Evolutionary conservation across 2,329 filamentous ascomycete genomes (phyloP).

Genomic region (Penicillium vulpinum): DNA sequence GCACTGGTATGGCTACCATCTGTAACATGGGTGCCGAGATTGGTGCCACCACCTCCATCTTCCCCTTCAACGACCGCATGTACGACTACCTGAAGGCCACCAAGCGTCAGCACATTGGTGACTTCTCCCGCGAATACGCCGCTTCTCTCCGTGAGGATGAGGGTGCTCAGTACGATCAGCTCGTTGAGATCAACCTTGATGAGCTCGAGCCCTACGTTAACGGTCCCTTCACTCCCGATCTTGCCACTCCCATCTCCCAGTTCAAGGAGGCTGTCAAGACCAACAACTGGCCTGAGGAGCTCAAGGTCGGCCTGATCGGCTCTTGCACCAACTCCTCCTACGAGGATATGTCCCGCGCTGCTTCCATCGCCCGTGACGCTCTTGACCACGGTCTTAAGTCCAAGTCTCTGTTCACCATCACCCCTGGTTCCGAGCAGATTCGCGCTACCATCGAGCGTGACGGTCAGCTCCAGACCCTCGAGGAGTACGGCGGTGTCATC

Average conservation of each 20-base stretch:
- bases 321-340: slow-evolving; percentile 95
- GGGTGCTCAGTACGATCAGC: slow-evolving; percentile 90
- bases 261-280: slow-evolving; percentile 91
- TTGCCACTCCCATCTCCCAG: slow-evolving; percentile 96
- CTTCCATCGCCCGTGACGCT: slow-evolving; percentile 87
- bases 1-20: slow-evolving; percentile 86
- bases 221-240: slow-evolving; percentile 96
- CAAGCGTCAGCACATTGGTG: slow-evolving; percentile 85
- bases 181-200: slow-evolving; percentile 93
- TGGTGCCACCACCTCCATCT: slow-evolving; percentile 80
- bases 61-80: slow-evolving; percentile 98
- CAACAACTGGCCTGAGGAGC: slow-evolving; percentile 93
- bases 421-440: slow-evolving; percentile 95
- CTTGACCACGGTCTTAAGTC: slow-evolving; percentile 90
- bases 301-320: slow-evolving; percentile 95
- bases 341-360: slow-evolving; percentile 90
- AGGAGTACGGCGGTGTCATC: slow-evolving; percentile 93
- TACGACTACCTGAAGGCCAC: slow-evolving; percentile 92
- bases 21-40: slow-evolving; percentile 68
- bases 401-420: slow-evolving; percentile 91
- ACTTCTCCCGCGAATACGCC: slow-evolving; percentile 82
- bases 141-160: slow-evolving; percentile 83
- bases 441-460: slow-evolving; percentile 89
- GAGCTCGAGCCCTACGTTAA: slow-evolving; percentile 98
- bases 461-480: slow-evolving; percentile 88